phyloP scores from a whole-genome alignment of 345 rosid genomes.

The Populus deltoides region DNA sequence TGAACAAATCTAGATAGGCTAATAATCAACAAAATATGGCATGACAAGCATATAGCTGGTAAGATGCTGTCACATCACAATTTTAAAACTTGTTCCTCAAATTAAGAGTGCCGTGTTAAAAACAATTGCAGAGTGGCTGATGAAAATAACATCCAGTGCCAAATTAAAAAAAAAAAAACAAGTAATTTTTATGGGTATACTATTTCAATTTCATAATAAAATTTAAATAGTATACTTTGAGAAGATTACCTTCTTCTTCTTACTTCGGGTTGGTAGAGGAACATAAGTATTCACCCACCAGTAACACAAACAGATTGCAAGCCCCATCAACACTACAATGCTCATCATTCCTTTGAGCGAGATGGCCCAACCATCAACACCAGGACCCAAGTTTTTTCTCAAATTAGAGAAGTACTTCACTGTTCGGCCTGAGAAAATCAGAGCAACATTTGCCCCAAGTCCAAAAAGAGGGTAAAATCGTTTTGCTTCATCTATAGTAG shows the following conservation, averaged over 20 bases:
- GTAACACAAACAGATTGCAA: slow-evolving; percentile 73
- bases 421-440: slow-evolving; percentile 89
- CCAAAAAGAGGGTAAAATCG: slow-evolving; percentile 93
- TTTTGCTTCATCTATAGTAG: slow-evolving; percentile 94
- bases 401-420: slow-evolving; percentile 91
- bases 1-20: not conserved
- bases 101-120: not conserved
- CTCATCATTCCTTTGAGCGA: slow-evolving; percentile 96
- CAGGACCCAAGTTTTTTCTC: slow-evolving; percentile 87
- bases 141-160: not conserved
- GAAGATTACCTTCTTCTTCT: slow-evolving; percentile 85
- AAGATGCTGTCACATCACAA: not conserved
- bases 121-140: not conserved
- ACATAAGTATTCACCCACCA: slow-evolving; percentile 91
- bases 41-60: not conserved
- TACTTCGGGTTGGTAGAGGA: slow-evolving; percentile 83
- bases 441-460: slow-evolving; percentile 91
- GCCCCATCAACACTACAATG: slow-evolving; percentile 86
- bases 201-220: slow-evolving; percentile 7
- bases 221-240: not conserved
- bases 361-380: slow-evolving; percentile 98
- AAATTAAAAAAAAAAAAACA: not conserved
- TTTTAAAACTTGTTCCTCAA: not conserved
- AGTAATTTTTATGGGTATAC: not conserved
- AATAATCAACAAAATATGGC: not conserved